A percentile compares a stretch with the other conserved stretches of the same genome.
phyloP scores from a whole-genome alignment of 2,329 filamentous ascomycete species.

The Colletotrichum lupini region DNA sequence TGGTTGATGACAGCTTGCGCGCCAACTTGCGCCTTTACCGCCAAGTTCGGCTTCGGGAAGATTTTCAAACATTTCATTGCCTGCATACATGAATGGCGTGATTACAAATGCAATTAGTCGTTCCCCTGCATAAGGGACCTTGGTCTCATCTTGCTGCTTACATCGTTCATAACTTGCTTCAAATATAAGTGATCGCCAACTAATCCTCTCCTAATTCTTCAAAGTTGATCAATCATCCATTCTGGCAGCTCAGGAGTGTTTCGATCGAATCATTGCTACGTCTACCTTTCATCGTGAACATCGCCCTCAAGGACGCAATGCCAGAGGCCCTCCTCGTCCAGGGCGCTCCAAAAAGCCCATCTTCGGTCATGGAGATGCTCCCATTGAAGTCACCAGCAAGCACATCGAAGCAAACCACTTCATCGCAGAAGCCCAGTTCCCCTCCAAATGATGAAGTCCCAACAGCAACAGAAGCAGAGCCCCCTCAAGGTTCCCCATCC shows the following conservation, averaged over 20 bases:
- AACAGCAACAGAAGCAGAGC: neutral
- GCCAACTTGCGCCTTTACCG: neutral
- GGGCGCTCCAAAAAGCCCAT: neutral
- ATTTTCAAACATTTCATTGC: neutral
- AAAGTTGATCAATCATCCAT: too few species aligned
- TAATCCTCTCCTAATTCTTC: neutral
- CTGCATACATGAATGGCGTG: neutral
- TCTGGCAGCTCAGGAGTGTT: too few species aligned
- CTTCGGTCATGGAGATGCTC: slow-evolving; percentile 8
- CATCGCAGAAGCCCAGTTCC: neutral
- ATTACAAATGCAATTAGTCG: neutral
- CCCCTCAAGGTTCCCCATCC: neutral
- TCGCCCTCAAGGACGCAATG: neutral
- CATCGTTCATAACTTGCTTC: neutral
- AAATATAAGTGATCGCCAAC: neutral
- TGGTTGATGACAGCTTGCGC: slow-evolving; percentile 4
- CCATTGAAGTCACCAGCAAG: neutral
- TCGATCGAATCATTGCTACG: too few species aligned
- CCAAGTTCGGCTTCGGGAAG: neutral
- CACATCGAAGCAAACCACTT: neutral
- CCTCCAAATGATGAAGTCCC: neutral
- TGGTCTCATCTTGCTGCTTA: neutral
- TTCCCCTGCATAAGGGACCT: neutral
- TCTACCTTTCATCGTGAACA: neutral
- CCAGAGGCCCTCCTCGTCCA: slow-evolving; percentile 1